Conservation (phyloP, 2,329 filamentous ascomycete species). For the Thielaviopsis euricoi region DNA sequence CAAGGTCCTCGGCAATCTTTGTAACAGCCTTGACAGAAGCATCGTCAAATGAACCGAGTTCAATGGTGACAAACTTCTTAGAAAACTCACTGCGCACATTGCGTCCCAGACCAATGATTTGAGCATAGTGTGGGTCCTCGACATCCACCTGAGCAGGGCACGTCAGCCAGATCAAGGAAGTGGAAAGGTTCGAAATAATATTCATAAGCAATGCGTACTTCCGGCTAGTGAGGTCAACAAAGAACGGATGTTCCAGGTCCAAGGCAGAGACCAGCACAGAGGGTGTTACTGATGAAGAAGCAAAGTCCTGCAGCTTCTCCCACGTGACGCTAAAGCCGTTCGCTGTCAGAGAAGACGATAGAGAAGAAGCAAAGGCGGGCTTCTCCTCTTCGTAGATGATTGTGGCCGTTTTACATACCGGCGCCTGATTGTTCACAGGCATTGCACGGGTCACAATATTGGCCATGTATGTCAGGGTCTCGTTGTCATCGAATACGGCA, state of each 20-base stretch:
- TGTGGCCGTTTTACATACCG: neutral
- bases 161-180: neutral
- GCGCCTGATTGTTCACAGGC: neutral
- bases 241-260: neutral
- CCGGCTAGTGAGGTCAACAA: neutral
- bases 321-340: neutral
- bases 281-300: neutral
- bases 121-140: constrained; percentile 16
- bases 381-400: neutral
- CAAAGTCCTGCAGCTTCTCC: neutral
- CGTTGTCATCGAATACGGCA: constrained; percentile 13
- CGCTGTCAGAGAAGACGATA: neutral
- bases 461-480: neutral
- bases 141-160: neutral
- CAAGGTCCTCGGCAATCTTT: neutral
- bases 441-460: neutral
- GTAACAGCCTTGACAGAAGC: neutral
- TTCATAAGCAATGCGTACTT: neutral
- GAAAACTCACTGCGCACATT: constrained; percentile 19
- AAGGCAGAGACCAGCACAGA: neutral
- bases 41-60: constrained; percentile 13
- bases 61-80: constrained; percentile 18
- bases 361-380: neutral
- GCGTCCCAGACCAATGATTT: constrained; percentile 17
- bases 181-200: neutral